phyloP scores from a whole-genome alignment of 129 eudicot genomes.

The Artemisia argyi region DNA sequence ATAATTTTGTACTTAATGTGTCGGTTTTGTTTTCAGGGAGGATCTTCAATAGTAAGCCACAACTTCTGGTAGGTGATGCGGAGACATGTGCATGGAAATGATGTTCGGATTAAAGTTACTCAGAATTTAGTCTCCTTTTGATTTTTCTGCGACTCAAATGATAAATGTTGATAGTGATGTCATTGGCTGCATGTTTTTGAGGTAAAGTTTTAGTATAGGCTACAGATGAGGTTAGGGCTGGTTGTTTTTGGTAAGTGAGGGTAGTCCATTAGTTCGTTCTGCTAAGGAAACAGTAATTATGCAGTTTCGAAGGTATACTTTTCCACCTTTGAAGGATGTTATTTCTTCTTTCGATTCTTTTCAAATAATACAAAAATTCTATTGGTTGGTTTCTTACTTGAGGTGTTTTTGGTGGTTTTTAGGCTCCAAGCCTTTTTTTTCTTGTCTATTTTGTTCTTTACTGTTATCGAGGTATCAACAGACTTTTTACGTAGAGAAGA shows the following conservation, averaged over 20 bases:
- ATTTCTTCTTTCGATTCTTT: constrained; percentile 12
- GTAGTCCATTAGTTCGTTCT: not conserved
- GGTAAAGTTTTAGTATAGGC: constrained; percentile 18
- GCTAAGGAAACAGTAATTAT: constrained; percentile 15
- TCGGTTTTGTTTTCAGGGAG: constrained; percentile 29
- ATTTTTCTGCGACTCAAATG: constrained; percentile 13
- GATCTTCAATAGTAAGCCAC: constrained; percentile 25
- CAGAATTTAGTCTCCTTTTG: constrained; percentile 6
- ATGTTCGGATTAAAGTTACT: not conserved
- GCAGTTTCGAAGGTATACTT: constrained; percentile 18
- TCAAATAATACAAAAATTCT: constrained; percentile 16
- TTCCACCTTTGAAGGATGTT: constrained; percentile 19
- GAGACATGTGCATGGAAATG: not conserved
- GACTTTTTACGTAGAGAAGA: constrained; percentile 76
- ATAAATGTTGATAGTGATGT: constrained; percentile 22
- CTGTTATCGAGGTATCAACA: not conserved
- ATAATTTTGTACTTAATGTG: not conserved
- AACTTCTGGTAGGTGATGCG: constrained; percentile 19
- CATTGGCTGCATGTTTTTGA: constrained; percentile 12
- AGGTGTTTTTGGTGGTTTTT: too few relatives aligned
- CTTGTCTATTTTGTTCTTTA: not conserved
- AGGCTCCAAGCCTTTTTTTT: not conserved
- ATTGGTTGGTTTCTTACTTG: not conserved
- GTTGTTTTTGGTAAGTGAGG: constrained; percentile 17
- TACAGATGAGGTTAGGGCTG: constrained; percentile 13